These are phyloP conservation scores for Saccharomycopsis fibuligera DNA, from an alignment of 805 yeast genomes.

Conservation along the genomic window DNA sequence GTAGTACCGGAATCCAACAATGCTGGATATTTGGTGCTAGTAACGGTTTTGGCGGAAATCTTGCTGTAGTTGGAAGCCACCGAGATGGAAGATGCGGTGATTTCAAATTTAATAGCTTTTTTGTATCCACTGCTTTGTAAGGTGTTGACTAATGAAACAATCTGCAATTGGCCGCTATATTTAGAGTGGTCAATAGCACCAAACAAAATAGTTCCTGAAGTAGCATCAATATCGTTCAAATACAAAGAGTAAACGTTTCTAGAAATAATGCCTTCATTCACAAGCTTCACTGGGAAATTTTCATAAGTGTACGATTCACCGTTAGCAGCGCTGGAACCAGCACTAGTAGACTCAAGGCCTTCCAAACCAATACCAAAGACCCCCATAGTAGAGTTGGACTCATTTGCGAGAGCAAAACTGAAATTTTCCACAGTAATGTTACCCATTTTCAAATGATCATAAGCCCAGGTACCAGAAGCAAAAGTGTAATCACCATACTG, in stretches of 20 bases:
- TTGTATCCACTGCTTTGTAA: conserved; percentile 28
- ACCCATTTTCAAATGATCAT: conserved; percentile 52
- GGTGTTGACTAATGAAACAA: conserved; percentile 47
- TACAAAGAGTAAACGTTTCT: conserved; percentile 57
- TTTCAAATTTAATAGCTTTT: conserved; percentile 40
- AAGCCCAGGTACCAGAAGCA: conserved; percentile 54
- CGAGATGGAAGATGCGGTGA: conserved; percentile 34
- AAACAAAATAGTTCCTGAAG: conserved; percentile 53
- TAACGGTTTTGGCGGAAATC: conserved; percentile 20
- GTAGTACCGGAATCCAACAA: conserved; percentile 58
- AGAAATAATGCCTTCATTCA: conserved; percentile 48
- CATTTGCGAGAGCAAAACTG: conserved; percentile 70
- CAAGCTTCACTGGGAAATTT: conserved; percentile 62
- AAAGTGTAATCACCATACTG: conserved; percentile 43
- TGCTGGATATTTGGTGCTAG: conserved; percentile 30
- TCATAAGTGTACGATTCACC: conserved; percentile 46
- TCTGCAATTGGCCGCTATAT: conserved; percentile 44
- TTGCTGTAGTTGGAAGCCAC: conserved; percentile 22
- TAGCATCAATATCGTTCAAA: conserved; percentile 38
- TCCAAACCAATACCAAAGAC: conserved; percentile 70
- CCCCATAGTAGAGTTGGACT: conserved; percentile 57
- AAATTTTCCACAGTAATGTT: conserved; percentile 41
- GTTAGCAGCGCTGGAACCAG: conserved; percentile 23
- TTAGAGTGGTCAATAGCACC: conserved; percentile 69
- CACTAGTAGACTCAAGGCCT: conserved; percentile 59